A percentile compares a stretch with the other conserved stretches of the same genome.
These are phyloP conservation scores for Teratosphaeria nubilosa DNA, from an alignment of 2,329 filamentous ascomycete species.

Conservation along the genomic window DNA sequence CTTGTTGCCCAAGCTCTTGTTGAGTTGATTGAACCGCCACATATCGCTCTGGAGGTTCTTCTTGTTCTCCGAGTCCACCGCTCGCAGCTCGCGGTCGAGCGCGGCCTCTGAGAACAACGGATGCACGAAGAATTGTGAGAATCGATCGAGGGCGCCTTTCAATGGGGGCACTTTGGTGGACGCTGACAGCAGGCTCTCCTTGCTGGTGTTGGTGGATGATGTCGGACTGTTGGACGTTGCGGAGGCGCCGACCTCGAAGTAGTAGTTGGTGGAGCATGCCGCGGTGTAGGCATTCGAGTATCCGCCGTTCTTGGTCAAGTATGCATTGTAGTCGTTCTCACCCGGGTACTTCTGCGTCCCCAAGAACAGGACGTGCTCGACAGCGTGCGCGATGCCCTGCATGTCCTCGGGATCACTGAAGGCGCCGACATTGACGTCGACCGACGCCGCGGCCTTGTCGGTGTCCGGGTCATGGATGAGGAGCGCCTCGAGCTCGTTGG, in stretches of 20 bases:
- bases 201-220: constrained; percentile 28
- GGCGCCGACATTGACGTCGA: constrained; percentile 92
- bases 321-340: constrained; percentile 93
- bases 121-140: constrained; percentile 86
- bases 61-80: constrained; percentile 94
- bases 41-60: constrained; percentile 89
- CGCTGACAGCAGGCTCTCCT: constrained; percentile 18
- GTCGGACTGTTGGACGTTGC: constrained; percentile 45
- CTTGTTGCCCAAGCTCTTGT: constrained; percentile 79
- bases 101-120: constrained; percentile 79
- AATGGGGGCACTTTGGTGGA: constrained; percentile 39
- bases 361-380: constrained; percentile 97
- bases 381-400: constrained; percentile 89
- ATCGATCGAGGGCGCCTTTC: constrained; percentile 76
- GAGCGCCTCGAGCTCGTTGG: constrained; percentile 81
- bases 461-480: constrained; percentile 90
- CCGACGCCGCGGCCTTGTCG: constrained; percentile 89
- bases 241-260: constrained; percentile 85
- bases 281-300: constrained; percentile 93
- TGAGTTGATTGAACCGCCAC: constrained; percentile 79
- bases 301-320: constrained; percentile 80
- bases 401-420: constrained; percentile 87
- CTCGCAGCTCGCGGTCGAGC: constrained; percentile 74
- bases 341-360: constrained; percentile 94
- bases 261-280: constrained; percentile 91